A percentile compares a stretch with the other conserved stretches of the same genome.
Evolutionary conservation across 345 rosid genomes (phyloP).

Genomic region (Luvunga scandens): DNA sequence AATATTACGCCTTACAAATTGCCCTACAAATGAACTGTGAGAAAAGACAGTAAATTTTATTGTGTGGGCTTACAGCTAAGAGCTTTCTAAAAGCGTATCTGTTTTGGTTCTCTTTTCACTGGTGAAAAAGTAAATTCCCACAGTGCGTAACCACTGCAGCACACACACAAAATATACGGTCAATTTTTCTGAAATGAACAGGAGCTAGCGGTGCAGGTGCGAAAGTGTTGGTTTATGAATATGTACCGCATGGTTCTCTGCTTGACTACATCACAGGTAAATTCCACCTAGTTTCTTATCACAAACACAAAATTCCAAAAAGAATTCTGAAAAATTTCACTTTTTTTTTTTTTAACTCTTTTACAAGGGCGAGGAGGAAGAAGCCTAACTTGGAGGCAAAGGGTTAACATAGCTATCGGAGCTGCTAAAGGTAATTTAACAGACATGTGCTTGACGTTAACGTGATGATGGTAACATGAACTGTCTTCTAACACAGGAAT

Average conservation of each 20-base stretch:
- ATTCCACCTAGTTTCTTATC: neutral
- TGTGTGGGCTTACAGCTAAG: neutral
- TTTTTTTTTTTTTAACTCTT: neutral
- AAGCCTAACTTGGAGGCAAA: constrained; percentile 53
- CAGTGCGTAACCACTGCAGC: neutral
- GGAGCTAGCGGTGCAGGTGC: constrained; percentile 35
- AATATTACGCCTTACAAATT: neutral
- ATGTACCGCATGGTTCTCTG: constrained; percentile 53
- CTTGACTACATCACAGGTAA: constrained; percentile 57
- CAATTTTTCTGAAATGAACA: constrained; percentile 18
- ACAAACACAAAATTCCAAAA: neutral
- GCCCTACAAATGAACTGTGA: neutral
- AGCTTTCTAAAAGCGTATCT: neutral
- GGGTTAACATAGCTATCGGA: constrained; percentile 59
- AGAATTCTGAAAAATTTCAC: too few species aligned
- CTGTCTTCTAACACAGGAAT: constrained; percentile 31
- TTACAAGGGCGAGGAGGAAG: constrained; percentile 42
- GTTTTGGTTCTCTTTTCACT: neutral
- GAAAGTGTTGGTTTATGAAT: constrained; percentile 52
- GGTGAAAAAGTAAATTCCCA: neutral
- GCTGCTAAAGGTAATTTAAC: constrained; percentile 48
- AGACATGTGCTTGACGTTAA: neutral
- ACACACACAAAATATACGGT: neutral
- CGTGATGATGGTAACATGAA: too few species aligned
- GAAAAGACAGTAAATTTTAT: neutral